Percentiles rank a stretch among this genome's conserved stretches.
Evolutionary conservation across 2,329 filamentous ascomycete genomes (phyloP).

Genomic region (Huntiella bhutanensis): DNA sequence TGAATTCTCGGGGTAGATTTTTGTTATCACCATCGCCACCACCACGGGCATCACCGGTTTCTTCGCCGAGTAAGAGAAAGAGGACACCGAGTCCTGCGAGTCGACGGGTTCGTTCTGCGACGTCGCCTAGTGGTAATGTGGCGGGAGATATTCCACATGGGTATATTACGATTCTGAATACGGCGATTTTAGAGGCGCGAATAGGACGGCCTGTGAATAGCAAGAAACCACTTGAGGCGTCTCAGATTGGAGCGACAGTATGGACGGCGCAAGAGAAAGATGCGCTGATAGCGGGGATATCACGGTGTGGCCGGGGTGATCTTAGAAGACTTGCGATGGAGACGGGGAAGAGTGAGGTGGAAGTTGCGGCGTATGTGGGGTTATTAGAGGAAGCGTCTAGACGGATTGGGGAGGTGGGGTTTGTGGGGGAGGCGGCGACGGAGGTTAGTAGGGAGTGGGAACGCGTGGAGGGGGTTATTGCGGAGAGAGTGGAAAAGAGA

Average conservation of each 20-base stretch:
- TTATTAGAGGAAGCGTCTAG: constrained; percentile 29
- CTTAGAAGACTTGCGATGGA: constrained; percentile 40
- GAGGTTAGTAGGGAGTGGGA: constrained; percentile 50
- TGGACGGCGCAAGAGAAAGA: constrained; percentile 61
- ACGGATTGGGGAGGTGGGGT: constrained; percentile 38
- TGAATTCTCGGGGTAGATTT: too few relatives aligned
- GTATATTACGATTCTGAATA: constrained; percentile 35
- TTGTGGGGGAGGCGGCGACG: constrained; percentile 48
- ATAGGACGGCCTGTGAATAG: neutral
- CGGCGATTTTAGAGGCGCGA: constrained; percentile 34
- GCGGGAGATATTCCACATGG: constrained; percentile 24
- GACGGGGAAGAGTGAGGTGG: constrained; percentile 52
- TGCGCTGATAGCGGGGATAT: constrained; percentile 45
- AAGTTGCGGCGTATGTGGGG: constrained; percentile 52
- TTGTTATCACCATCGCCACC: too few relatives aligned
- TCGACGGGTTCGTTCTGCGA: neutral
- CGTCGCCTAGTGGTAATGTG: neutral
- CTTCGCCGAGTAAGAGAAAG: neutral
- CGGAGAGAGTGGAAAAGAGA: constrained; percentile 21
- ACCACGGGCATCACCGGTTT: neutral
- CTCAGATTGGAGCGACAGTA: constrained; percentile 46
- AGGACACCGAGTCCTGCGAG: neutral
- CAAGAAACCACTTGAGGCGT: constrained; percentile 36
- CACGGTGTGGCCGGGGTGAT: constrained; percentile 44
- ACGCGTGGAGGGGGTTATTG: constrained; percentile 44